Evolutionary conservation across 2,329 filamentous ascomycete species (phyloP), one percentile per base, ranked within the genome.

Genomic region (Pseudopyrenochaeta lycopersici): DNA sequence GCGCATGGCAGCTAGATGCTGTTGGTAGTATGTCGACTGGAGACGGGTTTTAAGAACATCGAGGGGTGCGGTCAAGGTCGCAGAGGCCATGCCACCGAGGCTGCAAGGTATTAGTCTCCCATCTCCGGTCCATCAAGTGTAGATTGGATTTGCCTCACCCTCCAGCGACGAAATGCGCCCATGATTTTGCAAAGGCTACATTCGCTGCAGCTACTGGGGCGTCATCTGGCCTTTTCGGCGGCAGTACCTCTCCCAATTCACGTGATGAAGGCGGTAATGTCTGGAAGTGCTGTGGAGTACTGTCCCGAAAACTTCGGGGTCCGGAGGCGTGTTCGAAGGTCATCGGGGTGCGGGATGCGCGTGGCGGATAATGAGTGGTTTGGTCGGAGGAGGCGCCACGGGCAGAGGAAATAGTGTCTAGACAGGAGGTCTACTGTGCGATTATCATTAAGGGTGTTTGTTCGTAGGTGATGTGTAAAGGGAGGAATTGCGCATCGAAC

Each of bases 21-120:
- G 83, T 75, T 97, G 91, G 82, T 97, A 97, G 75, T 96, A 96
- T 72, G 96, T 93, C 68, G 92, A 96, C 75, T 98, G 94, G 2
- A 98, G 82, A 31, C 94, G 88, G 10, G 94, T 98, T 76, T 96
- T 96, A 45, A 98, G 84, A 29, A 97, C 93, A 72, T 97, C 94
- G 54, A 98, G 89, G 18, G 94, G 94, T 7, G 92, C 92, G 1
- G 94, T 97, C n/a, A 97, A 78, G n/a, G 90, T 88, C 20, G 94
- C 91, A 10, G 94, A 89, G 15, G 91, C 92, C 88, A 97, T 96
- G 64, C 93, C 93, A 65, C 93, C 93, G 46, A 91, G 79, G 36
- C 93, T 96, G 63, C 57, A 32, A 20, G n/a, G 4, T 32, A 54
- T 72, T 38, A 72, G 64, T 45, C 32, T 39, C 46, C 20, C 14